phyloP scores from a whole-genome alignment of 2,329 filamentous ascomycete genomes.

The Aureobasidium sp. region DNA sequence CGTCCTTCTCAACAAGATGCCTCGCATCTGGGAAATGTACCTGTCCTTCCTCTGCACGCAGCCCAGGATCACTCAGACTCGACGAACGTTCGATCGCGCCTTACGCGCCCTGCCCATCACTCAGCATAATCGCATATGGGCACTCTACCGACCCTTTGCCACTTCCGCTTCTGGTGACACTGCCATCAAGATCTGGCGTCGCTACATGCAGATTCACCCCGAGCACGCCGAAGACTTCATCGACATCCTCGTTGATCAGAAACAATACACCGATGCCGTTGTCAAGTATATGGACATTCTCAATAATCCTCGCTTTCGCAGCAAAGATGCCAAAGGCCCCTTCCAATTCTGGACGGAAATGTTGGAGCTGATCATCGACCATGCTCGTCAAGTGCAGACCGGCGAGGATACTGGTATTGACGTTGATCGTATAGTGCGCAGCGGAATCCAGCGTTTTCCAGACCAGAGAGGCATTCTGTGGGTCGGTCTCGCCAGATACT shows the following conservation, averaged over 20 bases:
- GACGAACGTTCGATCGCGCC: slow-evolving; percentile 85
- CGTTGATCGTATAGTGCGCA: slow-evolving; percentile 86
- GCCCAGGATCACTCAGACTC: slow-evolving; percentile 80
- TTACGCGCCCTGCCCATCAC: slow-evolving; percentile 86
- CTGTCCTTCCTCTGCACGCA: slow-evolving; percentile 83
- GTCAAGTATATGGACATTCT: slow-evolving; percentile 86
- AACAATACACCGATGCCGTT: slow-evolving; percentile 83
- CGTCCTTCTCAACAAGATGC: slow-evolving; percentile 97
- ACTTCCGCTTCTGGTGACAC: slow-evolving; percentile 85
- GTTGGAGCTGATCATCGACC: slow-evolving; percentile 86
- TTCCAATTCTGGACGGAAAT: slow-evolving; percentile 98
- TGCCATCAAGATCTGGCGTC: slow-evolving; percentile 84
- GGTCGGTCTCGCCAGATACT: slow-evolving; percentile 92
- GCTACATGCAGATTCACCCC: slow-evolving; percentile 95
- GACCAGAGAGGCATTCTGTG: slow-evolving; percentile 93
- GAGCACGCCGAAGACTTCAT: slow-evolving; percentile 95
- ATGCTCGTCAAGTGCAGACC: slow-evolving; percentile 72
- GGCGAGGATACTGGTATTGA: slow-evolving; percentile 76
- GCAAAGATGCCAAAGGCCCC: slow-evolving; percentile 87
- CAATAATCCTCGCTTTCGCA: slow-evolving; percentile 83
- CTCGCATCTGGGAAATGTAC: slow-evolving; percentile 96
- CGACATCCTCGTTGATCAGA: slow-evolving; percentile 72
- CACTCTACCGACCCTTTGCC: slow-evolving; percentile 81
- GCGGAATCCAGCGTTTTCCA: slow-evolving; percentile 81
- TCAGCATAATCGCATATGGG: slow-evolving; percentile 94